These are phyloP conservation scores for Euclidium syriacum DNA, from an alignment of 345 rosid species.

Conservation along the genomic window DNA sequence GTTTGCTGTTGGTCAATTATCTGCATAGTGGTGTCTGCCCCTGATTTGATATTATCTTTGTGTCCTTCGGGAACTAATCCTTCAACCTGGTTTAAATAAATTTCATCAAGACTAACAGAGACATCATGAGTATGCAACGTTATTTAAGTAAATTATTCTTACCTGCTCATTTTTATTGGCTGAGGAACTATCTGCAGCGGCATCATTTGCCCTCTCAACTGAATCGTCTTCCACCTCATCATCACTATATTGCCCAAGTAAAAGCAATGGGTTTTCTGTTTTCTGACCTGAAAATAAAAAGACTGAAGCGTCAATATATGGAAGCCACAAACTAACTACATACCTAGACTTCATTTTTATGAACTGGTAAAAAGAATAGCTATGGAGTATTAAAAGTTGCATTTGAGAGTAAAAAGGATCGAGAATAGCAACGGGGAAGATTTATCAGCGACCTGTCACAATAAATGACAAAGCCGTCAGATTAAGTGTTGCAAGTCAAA, in stretches of 20 bases:
- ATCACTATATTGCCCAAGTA: slow-evolving; percentile 93
- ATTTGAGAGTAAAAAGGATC: not conserved
- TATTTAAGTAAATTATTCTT: slow-evolving; percentile 7
- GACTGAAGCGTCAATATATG: slow-evolving; percentile 35
- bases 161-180: slow-evolving; percentile 49
- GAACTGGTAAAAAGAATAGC: not conserved
- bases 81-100: slow-evolving; percentile 37
- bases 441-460: slow-evolving; percentile 61
- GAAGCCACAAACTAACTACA: slow-evolving; percentile 9
- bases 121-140: not conserved
- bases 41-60: slow-evolving; percentile 32
- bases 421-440: slow-evolving; percentile 32
- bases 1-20: slow-evolving; percentile 30
- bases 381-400: not conserved
- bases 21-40: slow-evolving; percentile 28
- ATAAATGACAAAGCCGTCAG: slow-evolving; percentile 56
- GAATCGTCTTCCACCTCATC: slow-evolving; percentile 68
- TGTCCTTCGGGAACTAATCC: slow-evolving; percentile 26
- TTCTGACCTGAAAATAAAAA: slow-evolving; percentile 64
- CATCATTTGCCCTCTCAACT: slow-evolving; percentile 24
- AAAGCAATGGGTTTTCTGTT: slow-evolving; percentile 66
- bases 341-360: not conserved
- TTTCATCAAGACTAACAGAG: slow-evolving; percentile 11
- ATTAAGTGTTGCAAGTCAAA: slow-evolving; percentile 39
- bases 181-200: slow-evolving; percentile 32